A percentile compares a stretch with the other conserved stretches of the same genome.
Evolutionary conservation across 441 rosid genomes (phyloP).

Genomic region (Populus hybrid): DNA sequence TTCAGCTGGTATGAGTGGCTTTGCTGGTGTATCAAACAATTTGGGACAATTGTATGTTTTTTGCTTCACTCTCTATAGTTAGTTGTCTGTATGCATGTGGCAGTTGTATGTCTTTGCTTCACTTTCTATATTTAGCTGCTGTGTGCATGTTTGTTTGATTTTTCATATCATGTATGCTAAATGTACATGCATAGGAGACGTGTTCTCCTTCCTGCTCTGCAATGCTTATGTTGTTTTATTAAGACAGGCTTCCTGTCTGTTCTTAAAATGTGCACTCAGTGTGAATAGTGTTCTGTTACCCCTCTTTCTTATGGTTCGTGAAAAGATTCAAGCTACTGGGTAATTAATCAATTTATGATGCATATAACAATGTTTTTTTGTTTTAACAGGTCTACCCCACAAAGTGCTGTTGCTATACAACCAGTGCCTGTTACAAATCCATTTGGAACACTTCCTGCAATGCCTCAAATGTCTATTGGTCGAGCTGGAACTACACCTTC

Average conservation of each 20-base stretch:
- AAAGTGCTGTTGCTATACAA: conserved; percentile 47
- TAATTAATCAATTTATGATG: background rate
- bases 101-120: background rate
- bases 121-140: background rate
- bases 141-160: background rate
- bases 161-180: background rate
- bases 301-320: background rate
- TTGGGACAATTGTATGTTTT: conserved; percentile 58
- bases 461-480: conserved; percentile 86
- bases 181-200: background rate
- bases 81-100: conserved; percentile 5
- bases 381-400: conserved; percentile 50
- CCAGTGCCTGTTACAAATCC: conserved; percentile 66
- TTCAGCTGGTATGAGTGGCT: conserved; percentile 35
- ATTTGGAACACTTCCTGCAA: conserved; percentile 86
- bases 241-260: background rate
- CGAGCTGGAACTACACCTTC: conserved; percentile 75
- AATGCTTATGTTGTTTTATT: background rate
- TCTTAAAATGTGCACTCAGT: background rate
- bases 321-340: background rate
- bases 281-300: background rate
- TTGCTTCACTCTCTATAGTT: conserved; percentile 1
- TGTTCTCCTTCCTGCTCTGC: background rate
- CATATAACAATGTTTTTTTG: background rate
- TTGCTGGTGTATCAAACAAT: conserved; percentile 43